Evolutionary conservation across 106 monocot species (phyloP).

Genomic region (Dactylorhiza incarnata): DNA sequence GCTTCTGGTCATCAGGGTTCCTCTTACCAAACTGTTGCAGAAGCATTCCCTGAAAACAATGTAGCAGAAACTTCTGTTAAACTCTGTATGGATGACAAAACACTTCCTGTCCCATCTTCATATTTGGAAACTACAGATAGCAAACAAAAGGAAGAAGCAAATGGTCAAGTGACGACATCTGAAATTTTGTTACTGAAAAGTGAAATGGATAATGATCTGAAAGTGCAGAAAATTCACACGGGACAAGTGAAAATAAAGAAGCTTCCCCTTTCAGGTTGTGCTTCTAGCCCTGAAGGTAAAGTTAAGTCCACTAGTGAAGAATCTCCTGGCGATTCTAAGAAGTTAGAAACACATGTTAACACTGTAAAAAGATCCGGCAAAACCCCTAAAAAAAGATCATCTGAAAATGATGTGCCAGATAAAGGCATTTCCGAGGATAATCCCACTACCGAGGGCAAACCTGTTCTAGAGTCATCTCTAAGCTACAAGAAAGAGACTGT

Average conservation of each 20-base stretch:
- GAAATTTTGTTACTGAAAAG: conserved; percentile 14
- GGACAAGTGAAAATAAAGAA: conserved; percentile 14
- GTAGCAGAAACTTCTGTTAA: conserved; percentile 9
- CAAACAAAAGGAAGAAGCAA: conserved; percentile 6
- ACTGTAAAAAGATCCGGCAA: conserved; percentile 24
- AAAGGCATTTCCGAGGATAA: conserved; percentile 12
- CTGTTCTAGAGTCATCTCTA: conserved; percentile 17
- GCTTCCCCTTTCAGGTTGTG: not conserved
- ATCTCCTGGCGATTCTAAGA: conserved; percentile 4
- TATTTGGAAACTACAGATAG: conserved; percentile 9
- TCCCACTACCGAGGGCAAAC: conserved; percentile 3
- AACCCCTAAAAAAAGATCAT: conserved; percentile 16
- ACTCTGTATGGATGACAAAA: not conserved
- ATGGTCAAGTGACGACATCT: conserved; percentile 9
- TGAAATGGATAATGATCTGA: conserved; percentile 11
- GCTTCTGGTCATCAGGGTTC: conserved; percentile 3
- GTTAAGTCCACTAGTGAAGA: not conserved
- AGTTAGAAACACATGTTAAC: conserved; percentile 16
- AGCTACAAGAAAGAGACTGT: conserved; percentile 10
- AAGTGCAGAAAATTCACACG: conserved; percentile 14
- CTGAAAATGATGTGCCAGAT: conserved; percentile 17
- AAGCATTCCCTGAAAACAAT: conserved; percentile 10
- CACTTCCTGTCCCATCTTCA: not conserved
- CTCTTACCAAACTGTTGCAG: conserved; percentile 3
- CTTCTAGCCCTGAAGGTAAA: not conserved